A percentile compares a stretch with the other conserved stretches of the same genome.
Evolutionary conservation across 768 basidiomycete species (phyloP).

Genomic region (Sutorius australiensis): DNA sequence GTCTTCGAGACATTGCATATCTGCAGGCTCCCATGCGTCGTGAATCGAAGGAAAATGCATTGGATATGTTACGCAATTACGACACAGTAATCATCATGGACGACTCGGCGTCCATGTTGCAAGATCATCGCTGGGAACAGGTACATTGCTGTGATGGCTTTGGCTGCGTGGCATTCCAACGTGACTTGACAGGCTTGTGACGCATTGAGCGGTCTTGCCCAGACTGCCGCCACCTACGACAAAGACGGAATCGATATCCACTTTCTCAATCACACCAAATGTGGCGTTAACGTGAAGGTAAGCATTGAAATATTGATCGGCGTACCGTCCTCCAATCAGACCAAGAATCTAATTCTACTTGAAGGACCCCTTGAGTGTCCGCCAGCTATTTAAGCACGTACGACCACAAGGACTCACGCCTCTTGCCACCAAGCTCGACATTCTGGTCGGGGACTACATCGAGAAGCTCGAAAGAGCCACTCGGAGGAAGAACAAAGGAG

Average conservation of each 20-base stretch:
- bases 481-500: conserved; percentile 19
- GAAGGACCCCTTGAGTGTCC: conserved; percentile 38
- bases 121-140: conserved; percentile 45
- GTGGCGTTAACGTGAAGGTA: conserved; percentile 39
- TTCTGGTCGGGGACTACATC: conserved; percentile 38
- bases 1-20: conserved; percentile 21
- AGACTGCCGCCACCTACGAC: conserved; percentile 48
- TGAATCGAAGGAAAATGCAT: conserved; percentile 27
- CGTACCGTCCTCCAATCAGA: neutral
- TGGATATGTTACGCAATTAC: conserved; percentile 41
- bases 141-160: conserved; percentile 24
- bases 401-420: conserved; percentile 44
- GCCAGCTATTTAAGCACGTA: conserved; percentile 42
- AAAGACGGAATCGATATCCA: conserved; percentile 58
- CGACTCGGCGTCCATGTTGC: conserved; percentile 56
- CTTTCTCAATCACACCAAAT: conserved; percentile 47
- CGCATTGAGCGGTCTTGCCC: conserved; percentile 43
- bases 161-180: neutral
- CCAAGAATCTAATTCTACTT: neutral
- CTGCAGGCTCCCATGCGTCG: conserved; percentile 24
- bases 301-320: neutral
- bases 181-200: conserved; percentile 7
- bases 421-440: conserved; percentile 40
- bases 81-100: conserved; percentile 59
- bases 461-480: conserved; percentile 33